These are phyloP conservation scores for Bassia scoparia DNA, from an alignment of 148 eudicot species.

Conservation along the genomic window DNA sequence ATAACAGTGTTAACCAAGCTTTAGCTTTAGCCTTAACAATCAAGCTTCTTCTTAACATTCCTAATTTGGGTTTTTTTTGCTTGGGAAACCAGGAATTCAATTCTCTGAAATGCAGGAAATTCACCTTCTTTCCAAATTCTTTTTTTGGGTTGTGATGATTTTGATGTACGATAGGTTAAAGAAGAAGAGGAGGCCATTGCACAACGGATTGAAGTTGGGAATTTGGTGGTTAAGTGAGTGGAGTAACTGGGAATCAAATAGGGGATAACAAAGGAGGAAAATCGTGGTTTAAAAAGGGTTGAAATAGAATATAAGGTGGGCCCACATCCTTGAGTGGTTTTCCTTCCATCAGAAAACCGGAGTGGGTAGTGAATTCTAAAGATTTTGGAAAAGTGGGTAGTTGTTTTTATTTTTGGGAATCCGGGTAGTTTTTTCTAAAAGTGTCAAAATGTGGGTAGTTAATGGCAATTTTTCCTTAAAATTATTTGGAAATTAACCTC, in stretches of 20 bases:
- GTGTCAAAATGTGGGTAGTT: too few relatives aligned
- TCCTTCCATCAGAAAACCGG: too few relatives aligned
- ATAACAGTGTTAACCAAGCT: slow-evolving; percentile 78
- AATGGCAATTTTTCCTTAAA: too few relatives aligned
- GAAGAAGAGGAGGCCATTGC: slow-evolving; percentile 22
- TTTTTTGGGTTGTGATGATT: slow-evolving; percentile 29
- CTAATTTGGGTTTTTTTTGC: slow-evolving; percentile 46
- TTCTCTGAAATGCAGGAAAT: slow-evolving; percentile 50
- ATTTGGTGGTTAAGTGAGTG: slow-evolving; percentile 16
- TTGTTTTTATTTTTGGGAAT: too few relatives aligned
- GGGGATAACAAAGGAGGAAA: too few relatives aligned
- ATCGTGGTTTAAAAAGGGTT: slow-evolving; percentile 35
- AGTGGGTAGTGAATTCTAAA: too few relatives aligned
- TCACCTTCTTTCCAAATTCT: slow-evolving; percentile 77
- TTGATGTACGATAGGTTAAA: slow-evolving; percentile 21
- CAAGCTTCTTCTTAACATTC: slow-evolving; percentile 74
- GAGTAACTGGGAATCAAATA: slow-evolving; percentile 18
- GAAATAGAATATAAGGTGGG: too few relatives aligned
- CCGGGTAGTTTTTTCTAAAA: too few relatives aligned
- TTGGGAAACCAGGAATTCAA: slow-evolving; percentile 39
- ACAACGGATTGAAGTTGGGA: slow-evolving; percentile 19
- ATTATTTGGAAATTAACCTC: too few relatives aligned
- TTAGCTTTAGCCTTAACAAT: slow-evolving; percentile 49
- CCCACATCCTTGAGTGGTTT: too few relatives aligned
- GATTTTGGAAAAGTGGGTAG: too few relatives aligned